These are phyloP conservation scores for Gracilariopsis chorda DNA, from an alignment of 23 red algal genomes.

Conservation along the genomic window DNA sequence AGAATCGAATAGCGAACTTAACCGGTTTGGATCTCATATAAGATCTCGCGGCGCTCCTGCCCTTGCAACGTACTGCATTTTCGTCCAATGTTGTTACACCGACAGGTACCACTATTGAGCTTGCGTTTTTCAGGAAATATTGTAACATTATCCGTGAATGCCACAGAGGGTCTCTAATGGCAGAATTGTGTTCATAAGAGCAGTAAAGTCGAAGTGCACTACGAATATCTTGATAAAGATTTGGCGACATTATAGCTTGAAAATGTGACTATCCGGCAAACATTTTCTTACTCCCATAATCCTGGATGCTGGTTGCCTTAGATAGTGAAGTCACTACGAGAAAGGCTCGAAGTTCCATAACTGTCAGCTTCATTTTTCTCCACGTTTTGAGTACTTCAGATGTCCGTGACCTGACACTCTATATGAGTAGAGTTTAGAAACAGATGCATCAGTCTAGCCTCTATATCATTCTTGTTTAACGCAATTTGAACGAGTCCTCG, in stretches of 20 bases:
- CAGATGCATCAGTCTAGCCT: neutral
- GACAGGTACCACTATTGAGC: neutral
- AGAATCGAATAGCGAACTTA: conserved; percentile 4
- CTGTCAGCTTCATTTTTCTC: neutral
- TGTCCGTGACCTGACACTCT: neutral
- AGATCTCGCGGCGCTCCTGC: neutral
- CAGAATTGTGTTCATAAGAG: neutral
- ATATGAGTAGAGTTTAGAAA: neutral
- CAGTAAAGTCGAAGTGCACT: neutral
- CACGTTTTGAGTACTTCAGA: neutral
- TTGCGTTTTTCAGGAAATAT: neutral
- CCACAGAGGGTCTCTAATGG: neutral
- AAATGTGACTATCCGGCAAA: neutral
- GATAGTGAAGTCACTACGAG: neutral
- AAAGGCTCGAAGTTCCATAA: neutral
- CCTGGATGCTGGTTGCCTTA: neutral
- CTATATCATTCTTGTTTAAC: neutral
- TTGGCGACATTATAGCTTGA: neutral
- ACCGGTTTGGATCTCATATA: conserved; percentile 6
- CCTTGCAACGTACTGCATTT: neutral
- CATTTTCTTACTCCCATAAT: neutral
- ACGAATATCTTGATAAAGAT: neutral
- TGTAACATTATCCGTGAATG: neutral
- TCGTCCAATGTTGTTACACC: neutral
- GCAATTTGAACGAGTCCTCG: neutral